Base-by-base conservation (phyloP, 2,329 filamentous ascomycete genomes). In the Paecilomyces niveus region DNA sequence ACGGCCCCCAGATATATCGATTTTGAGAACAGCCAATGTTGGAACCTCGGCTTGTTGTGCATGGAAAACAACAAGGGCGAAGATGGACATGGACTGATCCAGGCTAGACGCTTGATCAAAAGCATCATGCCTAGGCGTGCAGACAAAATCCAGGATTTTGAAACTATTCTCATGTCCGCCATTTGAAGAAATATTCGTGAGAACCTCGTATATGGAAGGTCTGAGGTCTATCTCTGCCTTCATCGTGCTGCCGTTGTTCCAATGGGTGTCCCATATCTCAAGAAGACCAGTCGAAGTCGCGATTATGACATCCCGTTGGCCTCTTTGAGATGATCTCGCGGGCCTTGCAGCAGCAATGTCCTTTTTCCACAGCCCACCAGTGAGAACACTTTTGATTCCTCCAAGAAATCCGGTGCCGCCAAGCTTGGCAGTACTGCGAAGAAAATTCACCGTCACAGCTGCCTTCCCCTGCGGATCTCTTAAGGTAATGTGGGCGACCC, bases 401-500 rank as follows among this genome's bases (percentile, higher is more conserved):
- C 90, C 90, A 62, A 97, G 87, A 61, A 96, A 82, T 18, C 92
- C 88, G 56, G 84, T 80, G 4, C 79, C 78, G 15, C 79, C 70
- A n/a, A 71, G 76, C 13, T 83, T 79, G 2, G 83, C 81, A 26
- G 83, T 75, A 57, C 80, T 85, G 58, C 85, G 87, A 56, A 99
- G 78, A 64, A 92, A 89, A 64, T 91, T 89, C 0, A 90, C 86
- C 11, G 85, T 85, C 55, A 99, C 87, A 50, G 85, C 83, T 2
- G 93, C 90, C 68, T 92, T 88, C 24, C 94, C 94, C 72, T 97
- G 91, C 51, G 86, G 80, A 73, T 99, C 93, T 67, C 92, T 85
- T 15, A 97, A 81, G 55, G 85, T 92, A 72, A 99, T 79, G 71
- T 97, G 94, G 5, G 90, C 91, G 49, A 96, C 80, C 60, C 94